Evolutionary conservation across 768 basidiomycete species (phyloP).

Genomic region (Lactarius sanguifluus): DNA sequence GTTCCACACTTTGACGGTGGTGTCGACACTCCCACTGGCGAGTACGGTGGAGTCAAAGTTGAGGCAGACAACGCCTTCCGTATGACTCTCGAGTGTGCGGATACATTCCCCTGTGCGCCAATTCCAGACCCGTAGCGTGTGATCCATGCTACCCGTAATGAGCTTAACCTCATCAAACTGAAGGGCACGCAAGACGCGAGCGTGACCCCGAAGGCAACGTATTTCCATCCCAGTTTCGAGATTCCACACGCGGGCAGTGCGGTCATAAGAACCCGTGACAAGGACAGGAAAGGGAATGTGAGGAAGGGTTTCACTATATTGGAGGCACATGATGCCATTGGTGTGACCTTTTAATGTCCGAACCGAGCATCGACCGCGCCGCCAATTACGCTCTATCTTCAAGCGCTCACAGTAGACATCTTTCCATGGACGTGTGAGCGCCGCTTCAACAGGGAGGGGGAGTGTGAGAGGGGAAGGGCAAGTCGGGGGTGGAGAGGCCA

Average conservation of each 20-base stretch:
- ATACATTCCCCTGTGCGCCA: conserved; percentile 90
- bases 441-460: conserved; percentile 29
- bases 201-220: conserved; percentile 84
- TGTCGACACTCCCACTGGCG: conserved; percentile 90
- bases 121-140: conserved; percentile 93
- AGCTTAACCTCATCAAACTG: conserved; percentile 96
- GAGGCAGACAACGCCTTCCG: conserved; percentile 87
- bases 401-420: conserved; percentile 98
- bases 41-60: conserved; percentile 90
- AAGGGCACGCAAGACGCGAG: conserved; percentile 84
- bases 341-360: conserved; percentile 90
- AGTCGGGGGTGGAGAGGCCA: conserved; percentile 1
- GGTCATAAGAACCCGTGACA: conserved; percentile 97
- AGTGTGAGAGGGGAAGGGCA: conserved; percentile 22
- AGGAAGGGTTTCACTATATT: conserved; percentile 81
- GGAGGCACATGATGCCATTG: conserved; percentile 96
- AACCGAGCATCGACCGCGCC: conserved; percentile 83
- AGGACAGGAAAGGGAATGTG: conserved; percentile 90
- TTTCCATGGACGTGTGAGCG: conserved; percentile 91
- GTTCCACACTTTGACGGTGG: conserved; percentile 96
- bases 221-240: conserved; percentile 87
- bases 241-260: conserved; percentile 94
- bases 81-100: conserved; percentile 85
- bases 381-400: conserved; percentile 95
- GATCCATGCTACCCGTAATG: conserved; percentile 96